Evolutionary conservation across 345 rosid genomes (phyloP), one percentile per base, ranked within the genome.

Genomic region (Salix suchowensis): DNA sequence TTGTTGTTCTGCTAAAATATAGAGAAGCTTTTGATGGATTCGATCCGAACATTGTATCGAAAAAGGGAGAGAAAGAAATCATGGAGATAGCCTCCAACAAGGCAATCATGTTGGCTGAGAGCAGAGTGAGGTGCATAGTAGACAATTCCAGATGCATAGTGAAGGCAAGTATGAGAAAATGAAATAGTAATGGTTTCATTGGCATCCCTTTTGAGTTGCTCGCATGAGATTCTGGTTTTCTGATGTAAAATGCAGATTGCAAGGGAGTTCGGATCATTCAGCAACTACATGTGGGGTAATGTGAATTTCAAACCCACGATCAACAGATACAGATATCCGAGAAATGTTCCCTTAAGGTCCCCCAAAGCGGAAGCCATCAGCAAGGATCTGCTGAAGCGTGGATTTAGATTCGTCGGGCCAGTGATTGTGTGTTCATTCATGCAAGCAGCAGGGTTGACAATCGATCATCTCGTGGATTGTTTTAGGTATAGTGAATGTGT

Each of bases 401-500:
- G 99, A 32, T 96, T 96, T 77, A 82, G 99, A 62, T 86, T 92
- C 3, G 98, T 90, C 0, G 99, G 99, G 28, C 99, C 99, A 7
- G 99, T 96, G 80, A 96, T 96, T 1, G 89, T 96, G 70, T 88
- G 88, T 66, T 96, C 97, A 13, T 96, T 96, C 83, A 91, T 93
- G 94, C 99, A 96, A 60, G 98, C 96, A 11, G 97, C 98, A 4
- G 99, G 99, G 26, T 54, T 93, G 74, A 89, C 94, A 1, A 93
- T 93, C 4, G 99, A 93, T 73, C 99, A 96, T 77, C 91, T 93
- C 16, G 90, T 91, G 10, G 94, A 93, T 80, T 93, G 98, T 75
- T 96, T 83, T 77, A 85, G 99, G 80, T 88, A 91, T 48, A 69
- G 67, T 67, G 95, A 96, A 54, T 96, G 99, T 80, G 89, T 92